Evolutionary conservation across 2,329 filamentous ascomycete genomes (phyloP), one percentile per base, ranked within the genome.

Genomic region (Cordyceps pruinosa): DNA sequence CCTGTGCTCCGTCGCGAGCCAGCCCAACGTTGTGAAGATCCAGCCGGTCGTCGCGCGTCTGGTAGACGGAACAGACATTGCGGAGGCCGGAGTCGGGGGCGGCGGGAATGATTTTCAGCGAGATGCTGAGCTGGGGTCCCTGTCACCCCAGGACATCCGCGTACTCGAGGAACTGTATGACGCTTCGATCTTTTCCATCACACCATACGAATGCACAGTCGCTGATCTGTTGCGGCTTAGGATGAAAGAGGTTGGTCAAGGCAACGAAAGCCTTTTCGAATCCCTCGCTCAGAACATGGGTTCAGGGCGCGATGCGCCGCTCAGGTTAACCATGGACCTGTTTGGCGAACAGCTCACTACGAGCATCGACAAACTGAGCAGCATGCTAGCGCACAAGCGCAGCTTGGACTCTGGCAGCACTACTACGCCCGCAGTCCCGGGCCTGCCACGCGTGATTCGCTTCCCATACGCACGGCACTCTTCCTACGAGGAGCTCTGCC

Each of bases 391-490:
- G 12, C 12, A 2, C 12, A 13, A 41, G 1, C n/a, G 26, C 15
- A 17, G 39, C 8, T 8, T 5, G 5, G 5, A 8, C 5, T 28
- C 46, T 19, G 46, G 12, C 15, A 37, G 1, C 13, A 37, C 35
- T 2, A 37, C 35, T 2, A 57, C 46, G 5, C 46, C 37, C 10
- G 19, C 34, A 8, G 46, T 10, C 13, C 8, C 37, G 8, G 25
- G 21, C 0, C 65, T 81, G 2, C 72, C 78, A 0, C 72, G 64
- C 13, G 65, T 66, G 0, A 81, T 86, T 3, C 73, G 68, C 0
- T 97, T 96, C 62, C 89, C 92, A 0, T 97, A 92, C 66, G 93
- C 93, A 0, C 82, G 93, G 1, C 93, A 97, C 69, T 95, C 93
- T 0, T 96, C 90, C 0, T 93, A 94, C 59, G 74, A 77, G 0